These are phyloP conservation scores for Sporormia fimetaria DNA, from an alignment of 495 filamentous ascomycete genomes.

Conservation along the genomic window DNA sequence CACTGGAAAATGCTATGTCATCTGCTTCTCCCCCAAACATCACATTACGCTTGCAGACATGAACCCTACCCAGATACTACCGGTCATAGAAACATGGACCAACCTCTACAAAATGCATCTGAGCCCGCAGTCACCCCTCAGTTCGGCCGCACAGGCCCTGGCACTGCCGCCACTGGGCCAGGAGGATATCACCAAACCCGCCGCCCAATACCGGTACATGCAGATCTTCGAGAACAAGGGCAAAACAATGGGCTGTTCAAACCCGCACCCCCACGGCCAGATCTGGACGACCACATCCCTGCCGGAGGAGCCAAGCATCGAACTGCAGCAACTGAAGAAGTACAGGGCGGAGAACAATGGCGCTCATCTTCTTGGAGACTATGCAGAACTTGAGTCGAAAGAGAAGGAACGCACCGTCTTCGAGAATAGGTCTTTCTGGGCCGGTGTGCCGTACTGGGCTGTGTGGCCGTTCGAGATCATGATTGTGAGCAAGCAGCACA, in stretches of 20 bases:
- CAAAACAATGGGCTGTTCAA: conserved; percentile 95
- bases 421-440: conserved; percentile 69
- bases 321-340: conserved; percentile 62
- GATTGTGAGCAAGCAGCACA: conserved; percentile 71
- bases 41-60: conserved; percentile 88
- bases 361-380: conserved; percentile 68
- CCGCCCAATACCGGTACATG: conserved; percentile 86
- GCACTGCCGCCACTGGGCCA: conserved; percentile 41
- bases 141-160: conserved; percentile 37
- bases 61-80: conserved; percentile 52
- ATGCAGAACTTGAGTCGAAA: conserved; percentile 66
- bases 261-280: conserved; percentile 94
- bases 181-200: conserved; percentile 41
- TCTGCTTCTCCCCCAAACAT: conserved; percentile 84
- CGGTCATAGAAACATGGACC: conserved; percentile 77
- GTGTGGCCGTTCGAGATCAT: conserved; percentile 96
- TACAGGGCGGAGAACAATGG: conserved; percentile 64
- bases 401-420: conserved; percentile 80
- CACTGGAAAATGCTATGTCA: conserved; percentile 93
- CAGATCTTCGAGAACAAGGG: conserved; percentile 99
- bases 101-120: conserved; percentile 75
- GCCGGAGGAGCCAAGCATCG: conserved; percentile 74
- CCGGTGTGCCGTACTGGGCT: conserved; percentile 93
- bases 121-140: conserved; percentile 57
- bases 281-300: conserved; percentile 86